Conservation (phyloP, 108 stramenopile genomes). For the Nitzschia palea region DNA sequence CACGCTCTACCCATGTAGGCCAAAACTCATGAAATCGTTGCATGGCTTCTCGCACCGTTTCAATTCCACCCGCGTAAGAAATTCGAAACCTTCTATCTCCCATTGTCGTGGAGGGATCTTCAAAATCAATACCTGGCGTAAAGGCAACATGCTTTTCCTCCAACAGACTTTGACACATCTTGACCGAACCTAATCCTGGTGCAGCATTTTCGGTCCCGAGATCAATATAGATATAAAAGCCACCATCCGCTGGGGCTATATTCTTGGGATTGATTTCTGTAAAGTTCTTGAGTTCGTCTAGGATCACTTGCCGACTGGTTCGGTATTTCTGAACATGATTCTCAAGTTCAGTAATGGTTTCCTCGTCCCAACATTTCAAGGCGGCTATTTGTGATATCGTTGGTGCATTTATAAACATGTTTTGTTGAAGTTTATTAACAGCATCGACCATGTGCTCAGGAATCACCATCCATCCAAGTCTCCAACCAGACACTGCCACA, state of each 20-base stretch:
- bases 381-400: conserved; percentile 90
- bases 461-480: conserved; percentile 91
- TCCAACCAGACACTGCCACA: conserved; percentile 87
- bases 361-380: conserved; percentile 74
- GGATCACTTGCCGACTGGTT: conserved; percentile 54
- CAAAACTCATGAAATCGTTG: conserved; percentile 68
- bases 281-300: conserved; percentile 48
- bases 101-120: conserved; percentile 64
- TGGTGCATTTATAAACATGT: conserved; percentile 94
- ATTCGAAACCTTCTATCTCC: conserved; percentile 87
- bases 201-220: conserved; percentile 66
- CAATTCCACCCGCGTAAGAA: conserved; percentile 80
- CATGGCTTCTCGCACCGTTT: conserved; percentile 64
- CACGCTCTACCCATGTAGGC: conserved; percentile 22
- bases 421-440: conserved; percentile 86
- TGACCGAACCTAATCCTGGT: conserved; percentile 52
- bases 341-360: conserved; percentile 75
- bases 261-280: conserved; percentile 43
- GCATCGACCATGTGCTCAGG: conserved; percentile 67
- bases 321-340: conserved; percentile 76
- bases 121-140: conserved; percentile 92
- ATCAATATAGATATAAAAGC: conserved; percentile 92
- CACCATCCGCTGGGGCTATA: conserved; percentile 88
- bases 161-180: conserved; percentile 65
- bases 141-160: conserved; percentile 86